Evolutionary conservation across 306 rosid species (phyloP).

Genomic region (Fragaria ananassa): DNA sequence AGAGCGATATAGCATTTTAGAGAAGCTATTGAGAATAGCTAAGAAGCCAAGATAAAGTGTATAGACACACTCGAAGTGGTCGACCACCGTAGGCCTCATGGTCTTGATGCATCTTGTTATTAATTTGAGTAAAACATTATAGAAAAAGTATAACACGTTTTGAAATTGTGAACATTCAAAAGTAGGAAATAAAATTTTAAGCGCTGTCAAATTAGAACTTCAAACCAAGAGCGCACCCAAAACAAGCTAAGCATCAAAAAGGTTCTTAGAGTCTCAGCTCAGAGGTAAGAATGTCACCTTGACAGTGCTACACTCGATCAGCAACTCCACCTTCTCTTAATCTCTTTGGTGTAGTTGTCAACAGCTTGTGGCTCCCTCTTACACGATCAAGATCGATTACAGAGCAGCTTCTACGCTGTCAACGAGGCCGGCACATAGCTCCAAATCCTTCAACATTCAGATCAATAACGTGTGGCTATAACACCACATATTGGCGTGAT

Average conservation of each 20-base stretch:
- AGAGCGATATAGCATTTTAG: too few species aligned
- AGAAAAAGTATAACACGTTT: neutral
- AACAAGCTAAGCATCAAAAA: neutral
- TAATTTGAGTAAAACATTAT: neutral
- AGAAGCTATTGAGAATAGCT: too few species aligned
- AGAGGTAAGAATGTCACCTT: neutral
- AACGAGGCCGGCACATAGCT: neutral
- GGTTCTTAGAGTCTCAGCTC: neutral
- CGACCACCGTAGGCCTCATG: neutral
- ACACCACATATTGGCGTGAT: neutral
- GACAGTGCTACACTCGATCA: neutral
- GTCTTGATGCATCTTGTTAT: neutral
- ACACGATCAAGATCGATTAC: neutral
- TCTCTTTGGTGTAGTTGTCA: neutral
- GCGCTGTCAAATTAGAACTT: neutral
- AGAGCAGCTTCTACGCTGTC: neutral
- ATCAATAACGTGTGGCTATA: neutral
- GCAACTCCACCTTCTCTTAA: neutral
- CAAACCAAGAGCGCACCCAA: neutral
- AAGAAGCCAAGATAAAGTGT: too few species aligned
- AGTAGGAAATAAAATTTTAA: neutral
- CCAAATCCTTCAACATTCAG: neutral
- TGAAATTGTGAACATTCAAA: neutral
- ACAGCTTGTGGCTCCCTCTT: neutral
- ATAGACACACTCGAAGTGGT: neutral